A percentile compares a stretch with the other conserved stretches of the same genome.
These are phyloP conservation scores for Vitellaria paradoxa DNA, from an alignment of 179 eudicot species.

Conservation along the genomic window DNA sequence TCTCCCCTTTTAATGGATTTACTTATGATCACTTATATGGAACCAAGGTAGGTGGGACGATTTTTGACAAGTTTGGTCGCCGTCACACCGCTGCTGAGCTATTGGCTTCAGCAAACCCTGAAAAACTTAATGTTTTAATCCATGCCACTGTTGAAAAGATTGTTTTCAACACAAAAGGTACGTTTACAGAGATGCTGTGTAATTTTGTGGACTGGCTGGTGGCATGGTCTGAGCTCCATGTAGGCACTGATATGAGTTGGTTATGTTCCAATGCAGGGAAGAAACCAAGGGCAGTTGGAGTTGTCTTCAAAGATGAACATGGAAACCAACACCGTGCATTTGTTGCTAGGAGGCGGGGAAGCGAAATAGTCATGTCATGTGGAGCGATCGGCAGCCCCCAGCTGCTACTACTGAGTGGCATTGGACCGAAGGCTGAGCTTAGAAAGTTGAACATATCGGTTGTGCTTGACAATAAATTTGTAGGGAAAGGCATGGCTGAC, in stretches of 20 bases:
- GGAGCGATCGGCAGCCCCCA: conserved; percentile 98
- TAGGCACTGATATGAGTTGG: no score
- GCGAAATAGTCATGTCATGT: conserved; percentile 67
- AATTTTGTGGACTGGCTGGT: no score
- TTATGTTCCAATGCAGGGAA: conserved; percentile 34
- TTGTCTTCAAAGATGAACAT: conserved; percentile 79
- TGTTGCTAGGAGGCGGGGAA: conserved; percentile 43
- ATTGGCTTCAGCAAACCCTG: conserved; percentile 58
- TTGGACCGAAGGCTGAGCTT: conserved; percentile 79
- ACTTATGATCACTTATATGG: conserved; percentile 88
- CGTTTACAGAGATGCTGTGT: no score
- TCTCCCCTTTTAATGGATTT: conserved; percentile 80
- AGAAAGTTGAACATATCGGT: conserved; percentile 56
- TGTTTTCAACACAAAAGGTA: conserved; percentile 39
- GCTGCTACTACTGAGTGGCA: conserved; percentile 79
- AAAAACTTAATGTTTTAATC: conserved; percentile 60
- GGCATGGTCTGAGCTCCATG: no score
- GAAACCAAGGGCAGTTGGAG: conserved; percentile 81
- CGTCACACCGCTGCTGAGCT: conserved; percentile 94
- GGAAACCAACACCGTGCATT: conserved; percentile 58
- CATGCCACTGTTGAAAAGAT: conserved; percentile 78
- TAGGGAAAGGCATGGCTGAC: conserved; percentile 78
- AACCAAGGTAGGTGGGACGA: conserved; percentile 94
- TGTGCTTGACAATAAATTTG: conserved; percentile 59
- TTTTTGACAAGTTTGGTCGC: conserved; percentile 63